Evolutionary conservation across 2,329 filamentous ascomycete genomes (phyloP).

Genomic region (Westerdykella ornata): DNA sequence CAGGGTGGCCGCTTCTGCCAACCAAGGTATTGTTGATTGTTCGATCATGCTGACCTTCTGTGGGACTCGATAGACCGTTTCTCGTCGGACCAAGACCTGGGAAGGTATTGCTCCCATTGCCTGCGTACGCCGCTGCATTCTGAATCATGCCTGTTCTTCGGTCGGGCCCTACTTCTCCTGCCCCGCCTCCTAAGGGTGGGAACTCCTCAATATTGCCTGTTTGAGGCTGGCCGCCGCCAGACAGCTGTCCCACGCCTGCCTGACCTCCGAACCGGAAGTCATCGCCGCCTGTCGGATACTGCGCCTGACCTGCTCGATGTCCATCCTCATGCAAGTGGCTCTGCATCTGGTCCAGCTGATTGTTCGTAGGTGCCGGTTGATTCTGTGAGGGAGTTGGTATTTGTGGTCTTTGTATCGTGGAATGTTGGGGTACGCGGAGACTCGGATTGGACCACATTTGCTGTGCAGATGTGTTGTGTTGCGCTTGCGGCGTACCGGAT

Average conservation of each 20-base stretch:
- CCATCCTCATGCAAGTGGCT: slow-evolving; percentile 37
- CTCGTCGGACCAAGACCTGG: slow-evolving; percentile 40
- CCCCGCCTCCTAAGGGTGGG: slow-evolving; percentile 51
- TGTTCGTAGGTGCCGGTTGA: slow-evolving; percentile 36
- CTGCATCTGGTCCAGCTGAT: slow-evolving; percentile 38
- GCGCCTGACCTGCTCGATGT: slow-evolving; percentile 36
- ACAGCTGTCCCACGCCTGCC: slow-evolving; percentile 47
- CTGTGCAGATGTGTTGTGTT: slow-evolving; percentile 47
- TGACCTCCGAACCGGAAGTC: slow-evolving; percentile 54
- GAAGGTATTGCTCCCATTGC: slow-evolving; percentile 35
- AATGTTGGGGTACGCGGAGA: slow-evolving; percentile 49
- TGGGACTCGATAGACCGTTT: slow-evolving; percentile 38
- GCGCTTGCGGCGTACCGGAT: slow-evolving; percentile 51
- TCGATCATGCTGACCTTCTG: slow-evolving; percentile 33
- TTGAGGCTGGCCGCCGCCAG: slow-evolving; percentile 46
- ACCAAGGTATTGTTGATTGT: slow-evolving; percentile 26
- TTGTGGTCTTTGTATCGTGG: slow-evolving; percentile 49
- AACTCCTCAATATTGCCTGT: slow-evolving; percentile 55
- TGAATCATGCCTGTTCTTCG: slow-evolving; percentile 47
- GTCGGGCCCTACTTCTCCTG: slow-evolving; percentile 47
- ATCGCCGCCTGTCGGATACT: slow-evolving; percentile 48
- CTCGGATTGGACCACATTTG: slow-evolving; percentile 53
- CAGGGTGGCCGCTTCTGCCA: slow-evolving; percentile 13
- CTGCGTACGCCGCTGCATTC: slow-evolving; percentile 42
- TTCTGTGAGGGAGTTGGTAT: slow-evolving; percentile 29